A percentile compares a stretch with the other conserved stretches of the same genome.
phyloP scores from a whole-genome alignment of 768 basidiomycete genomes.

The Lactarius psammicola region DNA sequence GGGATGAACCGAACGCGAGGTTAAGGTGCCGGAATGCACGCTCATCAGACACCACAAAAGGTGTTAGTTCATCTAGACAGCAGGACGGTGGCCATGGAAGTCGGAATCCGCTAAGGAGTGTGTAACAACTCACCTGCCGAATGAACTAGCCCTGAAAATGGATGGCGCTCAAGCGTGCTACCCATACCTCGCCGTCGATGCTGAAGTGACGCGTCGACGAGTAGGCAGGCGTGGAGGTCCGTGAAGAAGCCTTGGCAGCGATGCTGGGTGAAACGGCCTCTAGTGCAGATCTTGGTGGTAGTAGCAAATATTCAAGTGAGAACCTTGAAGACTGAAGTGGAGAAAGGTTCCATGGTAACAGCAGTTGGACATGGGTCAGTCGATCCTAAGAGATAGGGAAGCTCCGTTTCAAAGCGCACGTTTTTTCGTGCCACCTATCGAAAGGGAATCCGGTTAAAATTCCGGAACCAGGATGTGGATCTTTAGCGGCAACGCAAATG shows the following conservation, averaged over 20 bases:
- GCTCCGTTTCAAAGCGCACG: constrained; percentile 67
- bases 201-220: constrained; percentile 69
- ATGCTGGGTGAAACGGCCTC: constrained; percentile 73
- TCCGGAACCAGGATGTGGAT: constrained; percentile 74
- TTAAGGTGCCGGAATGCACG: constrained; percentile 58
- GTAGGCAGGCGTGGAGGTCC: constrained; percentile 77
- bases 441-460: constrained; percentile 80
- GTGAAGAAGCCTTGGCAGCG: constrained; percentile 77
- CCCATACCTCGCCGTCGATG: constrained; percentile 80
- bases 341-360: constrained; percentile 87
- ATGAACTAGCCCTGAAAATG: constrained; percentile 90
- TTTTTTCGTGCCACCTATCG: constrained; percentile 58
- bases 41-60: constrained; percentile 84
- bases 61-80: constrained; percentile 88
- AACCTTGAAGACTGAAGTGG: constrained; percentile 86
- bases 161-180: constrained; percentile 86
- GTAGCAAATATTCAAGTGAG: constrained; percentile 88
- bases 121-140: constrained; percentile 89
- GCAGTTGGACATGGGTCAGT: constrained; percentile 85
- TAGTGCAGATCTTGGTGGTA: constrained; percentile 88
- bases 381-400: constrained; percentile 77
- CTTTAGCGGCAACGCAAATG: constrained; percentile 69
- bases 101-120: constrained; percentile 84
- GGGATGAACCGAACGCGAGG: constrained; percentile 68
- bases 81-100: constrained; percentile 87